Evolutionary conservation across 768 basidiomycete genomes (phyloP).

Genomic region (Hygrophorus russula): DNA sequence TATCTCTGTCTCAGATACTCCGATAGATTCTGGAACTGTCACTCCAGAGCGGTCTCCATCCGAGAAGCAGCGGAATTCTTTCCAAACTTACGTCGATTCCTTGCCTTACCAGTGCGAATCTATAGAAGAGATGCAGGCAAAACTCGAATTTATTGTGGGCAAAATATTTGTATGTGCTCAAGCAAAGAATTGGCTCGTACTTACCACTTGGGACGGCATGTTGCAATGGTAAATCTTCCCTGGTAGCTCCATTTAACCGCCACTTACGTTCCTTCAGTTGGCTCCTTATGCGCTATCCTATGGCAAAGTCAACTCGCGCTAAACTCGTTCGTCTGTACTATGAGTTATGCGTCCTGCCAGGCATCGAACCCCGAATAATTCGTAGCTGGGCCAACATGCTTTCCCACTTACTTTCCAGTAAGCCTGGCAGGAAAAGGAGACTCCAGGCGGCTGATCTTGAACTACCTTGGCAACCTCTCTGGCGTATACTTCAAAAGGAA

Average conservation of each 20-base stretch:
- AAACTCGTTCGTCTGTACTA: conserved; percentile 70
- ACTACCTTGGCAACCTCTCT: conserved; percentile 68
- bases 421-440: conserved; percentile 52
- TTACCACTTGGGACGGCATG: conserved; percentile 71
- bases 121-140: conserved; percentile 56
- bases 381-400: conserved; percentile 76
- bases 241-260: conserved; percentile 1
- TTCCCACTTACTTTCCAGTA: conserved; percentile 55
- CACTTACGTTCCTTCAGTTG: conserved; percentile 35
- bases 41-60: conserved; percentile 26
- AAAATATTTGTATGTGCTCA: conserved; percentile 63
- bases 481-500: conserved; percentile 63
- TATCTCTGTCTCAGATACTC: conserved; percentile 29
- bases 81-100: conserved; percentile 55
- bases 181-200: conserved; percentile 61
- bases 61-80: conserved; percentile 48
- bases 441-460: conserved; percentile 56
- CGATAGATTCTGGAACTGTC: conserved; percentile 18
- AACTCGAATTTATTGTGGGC: conserved; percentile 57
- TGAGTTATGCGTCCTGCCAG: conserved; percentile 67
- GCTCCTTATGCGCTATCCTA: conserved; percentile 73
- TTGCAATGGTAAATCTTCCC: conserved; percentile 52
- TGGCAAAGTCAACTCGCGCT: conserved; percentile 55
- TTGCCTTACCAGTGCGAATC: conserved; percentile 69
- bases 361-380: conserved; percentile 59